Percentiles rank a stretch among this genome's conserved stretches.
These are phyloP conservation scores for Fragosphaeria purpurea DNA, from an alignment of 2,329 filamentous ascomycete genomes.

Conservation along the genomic window DNA sequence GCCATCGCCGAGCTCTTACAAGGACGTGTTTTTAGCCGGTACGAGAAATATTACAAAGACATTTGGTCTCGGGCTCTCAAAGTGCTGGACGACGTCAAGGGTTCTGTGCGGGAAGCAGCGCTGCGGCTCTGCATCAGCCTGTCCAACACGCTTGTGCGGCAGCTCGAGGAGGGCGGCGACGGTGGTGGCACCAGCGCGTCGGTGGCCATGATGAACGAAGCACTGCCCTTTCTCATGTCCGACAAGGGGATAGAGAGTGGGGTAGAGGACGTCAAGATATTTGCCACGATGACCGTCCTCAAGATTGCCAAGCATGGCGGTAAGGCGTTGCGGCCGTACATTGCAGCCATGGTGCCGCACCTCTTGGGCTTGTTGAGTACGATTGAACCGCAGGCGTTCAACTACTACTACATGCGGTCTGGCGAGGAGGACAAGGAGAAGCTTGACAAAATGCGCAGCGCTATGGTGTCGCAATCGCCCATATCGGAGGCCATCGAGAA, in stretches of 20 bases:
- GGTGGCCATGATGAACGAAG: slow-evolving; percentile 70
- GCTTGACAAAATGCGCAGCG: slow-evolving; percentile 78
- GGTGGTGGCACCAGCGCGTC: slow-evolving; percentile 43
- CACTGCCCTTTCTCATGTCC: slow-evolving; percentile 83
- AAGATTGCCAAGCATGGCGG: slow-evolving; percentile 85
- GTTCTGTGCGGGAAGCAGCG: slow-evolving; percentile 72
- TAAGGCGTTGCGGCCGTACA: slow-evolving; percentile 67
- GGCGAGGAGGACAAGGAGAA: slow-evolving; percentile 79
- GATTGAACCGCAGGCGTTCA: slow-evolving; percentile 79
- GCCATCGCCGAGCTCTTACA: slow-evolving; percentile 83
- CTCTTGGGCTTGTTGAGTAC: slow-evolving; percentile 76
- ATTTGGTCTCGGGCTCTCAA: slow-evolving; percentile 84
- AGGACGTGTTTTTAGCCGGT: slow-evolving; percentile 63
- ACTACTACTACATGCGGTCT: slow-evolving; percentile 85
- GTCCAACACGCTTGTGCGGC: slow-evolving; percentile 75
- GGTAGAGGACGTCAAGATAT: slow-evolving; percentile 76
- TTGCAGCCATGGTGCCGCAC: slow-evolving; percentile 70
- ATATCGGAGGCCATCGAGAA: slow-evolving; percentile 89
- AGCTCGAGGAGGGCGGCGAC: slow-evolving; percentile 65
- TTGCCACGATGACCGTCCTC: slow-evolving; percentile 73
- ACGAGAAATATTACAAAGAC: slow-evolving; percentile 72
- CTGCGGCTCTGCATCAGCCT: slow-evolving; percentile 73
- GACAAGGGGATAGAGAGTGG: slow-evolving; percentile 81
- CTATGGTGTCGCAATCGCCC: slow-evolving; percentile 73
- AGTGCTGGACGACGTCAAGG: slow-evolving; percentile 93